Conservation (phyloP, 805 yeast species). For the Kuraishia piskuri region DNA sequence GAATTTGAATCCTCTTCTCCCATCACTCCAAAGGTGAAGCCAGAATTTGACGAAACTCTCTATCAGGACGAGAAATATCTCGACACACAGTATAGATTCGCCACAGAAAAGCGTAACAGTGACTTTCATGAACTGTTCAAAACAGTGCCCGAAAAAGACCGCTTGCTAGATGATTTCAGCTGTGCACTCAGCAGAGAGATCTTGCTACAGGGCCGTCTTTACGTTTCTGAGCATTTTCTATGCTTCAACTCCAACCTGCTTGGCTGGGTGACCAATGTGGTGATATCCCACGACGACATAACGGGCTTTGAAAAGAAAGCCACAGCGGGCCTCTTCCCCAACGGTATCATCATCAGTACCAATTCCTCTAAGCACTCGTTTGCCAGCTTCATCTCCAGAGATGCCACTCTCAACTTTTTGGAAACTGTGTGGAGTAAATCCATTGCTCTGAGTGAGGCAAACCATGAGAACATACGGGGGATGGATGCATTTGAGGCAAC, state of each 20-base stretch:
- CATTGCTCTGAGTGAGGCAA: slow-evolving; percentile 18
- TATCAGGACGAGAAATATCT: slow-evolving; percentile 52
- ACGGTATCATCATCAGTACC: slow-evolving; percentile 66
- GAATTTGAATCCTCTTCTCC: slow-evolving; percentile 4
- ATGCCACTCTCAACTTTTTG: slow-evolving; percentile 63
- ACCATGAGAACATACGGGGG: slow-evolving; percentile 16
- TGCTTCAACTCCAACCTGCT: slow-evolving; percentile 83
- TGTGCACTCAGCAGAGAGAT: slow-evolving; percentile 89
- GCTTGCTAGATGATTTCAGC: slow-evolving; percentile 75
- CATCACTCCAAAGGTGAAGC: slow-evolving; percentile 6
- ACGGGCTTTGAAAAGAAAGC: slow-evolving; percentile 67
- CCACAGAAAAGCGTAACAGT: slow-evolving; percentile 52
- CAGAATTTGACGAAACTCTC: slow-evolving; percentile 27
- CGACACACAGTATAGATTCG: slow-evolving; percentile 54
- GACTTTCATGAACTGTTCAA: slow-evolving; percentile 76
- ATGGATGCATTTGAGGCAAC: slow-evolving; percentile 3
- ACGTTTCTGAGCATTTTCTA: slow-evolving; percentile 65
- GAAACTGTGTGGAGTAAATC: slow-evolving; percentile 59
- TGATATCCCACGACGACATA: slow-evolving; percentile 66
- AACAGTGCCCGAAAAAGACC: slow-evolving; percentile 58
- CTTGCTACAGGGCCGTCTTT: slow-evolving; percentile 78
- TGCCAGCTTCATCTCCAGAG: slow-evolving; percentile 83
- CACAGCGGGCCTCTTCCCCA: slow-evolving; percentile 87
- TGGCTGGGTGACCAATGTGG: slow-evolving; percentile 84
- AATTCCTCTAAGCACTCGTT: slow-evolving; percentile 59